Conservation (phyloP, 1,139 yeast genomes). For the Protomyces macrosporus region DNA sequence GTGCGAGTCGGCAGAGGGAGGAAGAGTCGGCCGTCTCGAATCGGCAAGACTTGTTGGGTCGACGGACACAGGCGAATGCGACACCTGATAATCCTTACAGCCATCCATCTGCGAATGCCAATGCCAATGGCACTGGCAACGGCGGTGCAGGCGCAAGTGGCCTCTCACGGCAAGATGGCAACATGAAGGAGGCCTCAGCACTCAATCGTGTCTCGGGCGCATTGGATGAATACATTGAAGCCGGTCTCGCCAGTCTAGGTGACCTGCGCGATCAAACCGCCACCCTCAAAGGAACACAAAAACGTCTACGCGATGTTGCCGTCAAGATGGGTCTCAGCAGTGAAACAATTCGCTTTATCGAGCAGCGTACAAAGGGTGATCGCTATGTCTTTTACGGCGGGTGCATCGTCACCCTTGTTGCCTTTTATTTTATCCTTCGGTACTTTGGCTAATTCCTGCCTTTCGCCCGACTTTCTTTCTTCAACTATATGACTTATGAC, state of each 20-base stretch:
- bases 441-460: conserved; percentile 49
- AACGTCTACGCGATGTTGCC: conserved; percentile 62
- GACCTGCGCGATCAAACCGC: conserved; percentile 83
- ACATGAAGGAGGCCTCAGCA: conserved; percentile 43
- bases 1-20: not conserved
- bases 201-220: conserved; percentile 71
- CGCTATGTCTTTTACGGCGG: conserved; percentile 83
- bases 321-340: conserved; percentile 80
- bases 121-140: not conserved
- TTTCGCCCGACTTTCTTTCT: not conserved
- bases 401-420: conserved; percentile 54
- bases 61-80: conserved; percentile 18
- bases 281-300: conserved; percentile 58
- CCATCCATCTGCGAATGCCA: not conserved
- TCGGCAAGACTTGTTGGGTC: conserved; percentile 20
- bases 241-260: conserved; percentile 81
- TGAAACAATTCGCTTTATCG: conserved; percentile 75
- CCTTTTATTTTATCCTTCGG: conserved; percentile 64
- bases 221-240: conserved; percentile 80
- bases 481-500: not conserved
- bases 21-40: conserved; percentile 4
- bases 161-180: conserved; percentile 22
- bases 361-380: conserved; percentile 81
- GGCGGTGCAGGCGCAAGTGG: not conserved
- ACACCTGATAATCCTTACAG: conserved; percentile 23